phyloP scores from a whole-genome alignment of 2,329 filamentous ascomycete species.

The Bisporella sp. region DNA sequence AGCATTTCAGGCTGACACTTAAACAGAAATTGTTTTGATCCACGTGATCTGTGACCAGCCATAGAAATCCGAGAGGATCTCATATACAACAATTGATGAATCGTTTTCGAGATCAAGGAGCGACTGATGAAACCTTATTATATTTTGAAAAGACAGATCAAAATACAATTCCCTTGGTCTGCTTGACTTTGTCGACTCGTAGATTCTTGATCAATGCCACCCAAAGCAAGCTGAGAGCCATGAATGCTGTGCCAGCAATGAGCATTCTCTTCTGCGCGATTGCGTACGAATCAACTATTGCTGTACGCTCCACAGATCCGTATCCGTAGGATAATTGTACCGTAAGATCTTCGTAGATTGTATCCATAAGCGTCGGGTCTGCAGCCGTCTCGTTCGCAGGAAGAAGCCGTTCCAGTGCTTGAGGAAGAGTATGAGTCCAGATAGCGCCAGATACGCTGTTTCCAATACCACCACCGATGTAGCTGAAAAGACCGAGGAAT shows the following conservation, averaged over 20 bases:
- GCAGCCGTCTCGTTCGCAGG: constrained; percentile 28
- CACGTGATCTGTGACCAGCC: too few relatives aligned
- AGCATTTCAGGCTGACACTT: too few relatives aligned
- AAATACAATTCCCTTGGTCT: constrained; percentile 34
- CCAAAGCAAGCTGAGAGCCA: constrained; percentile 33
- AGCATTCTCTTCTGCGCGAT: constrained; percentile 41
- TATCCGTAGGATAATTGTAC: constrained; percentile 45
- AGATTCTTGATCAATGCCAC: constrained; percentile 40
- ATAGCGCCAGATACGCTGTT: constrained; percentile 55
- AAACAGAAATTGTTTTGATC: too few relatives aligned
- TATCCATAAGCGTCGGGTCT: constrained; percentile 2
- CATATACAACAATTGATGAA: too few relatives aligned
- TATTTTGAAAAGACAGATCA: neutral
- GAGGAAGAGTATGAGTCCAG: constrained; percentile 51
- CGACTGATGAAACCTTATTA: too few relatives aligned
- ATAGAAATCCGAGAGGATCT: too few relatives aligned
- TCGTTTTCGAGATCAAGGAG: too few relatives aligned
- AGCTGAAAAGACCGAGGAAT: constrained; percentile 51
- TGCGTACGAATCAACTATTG: constrained; percentile 54
- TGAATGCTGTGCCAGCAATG: constrained; percentile 29
- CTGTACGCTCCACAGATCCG: constrained; percentile 41
- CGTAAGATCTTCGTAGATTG: constrained; percentile 45
- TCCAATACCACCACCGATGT: constrained; percentile 53
- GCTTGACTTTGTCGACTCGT: constrained; percentile 36
- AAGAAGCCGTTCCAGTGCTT: constrained; percentile 32